Percentiles rank a stretch among this genome's conserved stretches.
phyloP scores from a whole-genome alignment of 2,329 filamentous ascomycete genomes.

The Colletotrichum somersetense region DNA sequence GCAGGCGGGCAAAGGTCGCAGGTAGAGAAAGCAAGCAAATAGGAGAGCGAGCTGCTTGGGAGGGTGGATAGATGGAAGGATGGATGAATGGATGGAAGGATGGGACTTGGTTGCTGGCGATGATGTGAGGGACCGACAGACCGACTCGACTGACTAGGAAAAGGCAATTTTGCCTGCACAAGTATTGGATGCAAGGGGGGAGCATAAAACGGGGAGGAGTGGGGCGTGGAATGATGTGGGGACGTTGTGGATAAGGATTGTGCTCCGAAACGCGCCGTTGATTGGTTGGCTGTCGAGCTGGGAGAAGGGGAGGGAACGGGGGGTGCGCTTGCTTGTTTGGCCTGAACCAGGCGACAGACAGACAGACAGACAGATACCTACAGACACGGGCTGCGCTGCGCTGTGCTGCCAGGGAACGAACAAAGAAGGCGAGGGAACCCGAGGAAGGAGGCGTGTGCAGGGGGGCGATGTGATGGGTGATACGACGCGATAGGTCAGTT shows the following conservation, averaged over 20 bases:
- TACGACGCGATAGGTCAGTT: constrained; percentile 13
- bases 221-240: constrained; percentile 24
- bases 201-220: constrained; percentile 25
- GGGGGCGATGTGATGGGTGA: background rate
- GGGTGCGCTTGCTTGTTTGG: constrained; percentile 34
- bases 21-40: background rate
- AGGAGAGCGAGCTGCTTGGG: constrained; percentile 3
- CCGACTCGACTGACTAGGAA: constrained; percentile 37
- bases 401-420: constrained; percentile 28
- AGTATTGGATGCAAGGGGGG: constrained; percentile 37
- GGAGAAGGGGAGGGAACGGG: constrained; percentile 24
- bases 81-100: background rate
- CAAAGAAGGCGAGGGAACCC: constrained; percentile 29
- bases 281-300: constrained; percentile 24
- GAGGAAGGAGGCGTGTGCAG: constrained; percentile 22
- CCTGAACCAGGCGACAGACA: constrained; percentile 31
- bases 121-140: constrained; percentile 28
- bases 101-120: constrained; percentile 15
- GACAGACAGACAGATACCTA: constrained; percentile 1
- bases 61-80: background rate
- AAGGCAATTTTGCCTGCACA: constrained; percentile 37
- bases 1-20: background rate
- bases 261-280: background rate
- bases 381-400: too few species aligned
- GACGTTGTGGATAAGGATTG: constrained; percentile 18